Conservation (phyloP, 169 alveolate genomes). For the Besnoitia besnoiti region DNA sequence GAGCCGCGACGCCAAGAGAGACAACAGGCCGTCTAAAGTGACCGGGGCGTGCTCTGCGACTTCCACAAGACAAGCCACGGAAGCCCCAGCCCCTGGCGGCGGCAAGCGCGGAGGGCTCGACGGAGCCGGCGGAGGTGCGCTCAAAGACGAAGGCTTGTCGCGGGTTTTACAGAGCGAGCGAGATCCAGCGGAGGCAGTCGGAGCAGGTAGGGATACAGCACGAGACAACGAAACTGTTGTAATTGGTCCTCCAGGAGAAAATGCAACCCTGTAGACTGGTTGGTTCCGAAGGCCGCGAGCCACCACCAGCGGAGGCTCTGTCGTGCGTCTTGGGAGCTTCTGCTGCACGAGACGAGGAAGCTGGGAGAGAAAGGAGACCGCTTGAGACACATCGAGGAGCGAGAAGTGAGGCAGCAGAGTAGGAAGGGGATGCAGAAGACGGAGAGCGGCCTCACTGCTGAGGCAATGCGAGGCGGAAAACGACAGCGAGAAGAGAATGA, state of each 20-base stretch:
- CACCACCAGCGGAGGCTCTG: not conserved
- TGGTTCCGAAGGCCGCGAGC: not conserved
- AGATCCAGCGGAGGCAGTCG: too few species aligned
- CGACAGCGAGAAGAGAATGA: not conserved
- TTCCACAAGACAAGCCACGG: not conserved
- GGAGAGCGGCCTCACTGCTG: not conserved
- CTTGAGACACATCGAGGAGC: not conserved
- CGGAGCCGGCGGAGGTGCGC: not conserved
- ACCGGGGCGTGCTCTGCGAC: not conserved
- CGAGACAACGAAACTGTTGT: not conserved
- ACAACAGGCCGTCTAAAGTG: not conserved
- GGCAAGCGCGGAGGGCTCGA: not conserved
- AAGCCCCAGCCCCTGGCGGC: not conserved
- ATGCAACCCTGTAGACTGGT: not conserved
- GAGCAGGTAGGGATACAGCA: not conserved
- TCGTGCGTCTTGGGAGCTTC: not conserved
- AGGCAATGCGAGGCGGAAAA: not conserved
- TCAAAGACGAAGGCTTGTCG: not conserved
- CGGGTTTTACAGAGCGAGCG: not conserved
- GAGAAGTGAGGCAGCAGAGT: not conserved
- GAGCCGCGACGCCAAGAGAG: not conserved
- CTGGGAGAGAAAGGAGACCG: not conserved
- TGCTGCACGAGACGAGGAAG: not conserved
- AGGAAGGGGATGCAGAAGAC: slow-evolving; percentile 14
- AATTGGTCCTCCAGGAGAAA: not conserved